phyloP scores from a whole-genome alignment of 148 eudicot genomes.

The Selenicereus undatus region DNA sequence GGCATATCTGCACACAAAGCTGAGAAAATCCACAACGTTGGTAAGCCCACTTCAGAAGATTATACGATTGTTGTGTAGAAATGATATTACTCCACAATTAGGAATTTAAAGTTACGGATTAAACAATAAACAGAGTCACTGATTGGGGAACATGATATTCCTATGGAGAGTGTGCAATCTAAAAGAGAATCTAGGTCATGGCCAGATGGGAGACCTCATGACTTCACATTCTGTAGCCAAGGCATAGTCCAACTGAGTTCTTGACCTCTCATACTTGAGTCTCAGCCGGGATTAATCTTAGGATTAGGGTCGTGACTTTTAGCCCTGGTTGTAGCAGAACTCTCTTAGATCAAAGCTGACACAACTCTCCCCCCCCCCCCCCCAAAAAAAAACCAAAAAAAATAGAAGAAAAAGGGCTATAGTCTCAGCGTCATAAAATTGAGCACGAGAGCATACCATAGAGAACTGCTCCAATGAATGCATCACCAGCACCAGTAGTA shows the following conservation, averaged over 20 bases:
- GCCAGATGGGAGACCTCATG: too few species aligned
- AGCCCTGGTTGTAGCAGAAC: too few species aligned
- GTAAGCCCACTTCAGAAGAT: not conserved
- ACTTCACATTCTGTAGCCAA: too few species aligned
- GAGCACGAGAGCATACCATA: conserved; percentile 48
- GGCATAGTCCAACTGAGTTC: too few species aligned
- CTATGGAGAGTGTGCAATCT: not conserved
- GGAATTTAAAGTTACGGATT: not conserved
- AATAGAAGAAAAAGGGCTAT: not conserved
- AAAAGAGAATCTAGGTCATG: not conserved
- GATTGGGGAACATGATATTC: not conserved
- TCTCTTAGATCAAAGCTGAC: too few species aligned
- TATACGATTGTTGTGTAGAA: not conserved
- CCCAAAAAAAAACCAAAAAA: too few species aligned
- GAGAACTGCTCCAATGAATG: conserved; percentile 79
- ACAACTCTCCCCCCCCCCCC: too few species aligned
- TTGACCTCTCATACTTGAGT: too few species aligned
- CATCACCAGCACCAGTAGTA: conserved; percentile 91
- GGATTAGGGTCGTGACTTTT: too few species aligned
- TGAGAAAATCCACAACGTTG: conserved; percentile 3
- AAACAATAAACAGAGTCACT: not conserved
- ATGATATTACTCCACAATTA: not conserved
- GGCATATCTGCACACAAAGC: conserved; percentile 72
- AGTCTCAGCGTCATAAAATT: not conserved
- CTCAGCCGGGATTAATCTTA: too few species aligned